These are phyloP conservation scores for Crucibulum laeve DNA, from an alignment of 768 basidiomycete genomes.

Conservation along the genomic window DNA sequence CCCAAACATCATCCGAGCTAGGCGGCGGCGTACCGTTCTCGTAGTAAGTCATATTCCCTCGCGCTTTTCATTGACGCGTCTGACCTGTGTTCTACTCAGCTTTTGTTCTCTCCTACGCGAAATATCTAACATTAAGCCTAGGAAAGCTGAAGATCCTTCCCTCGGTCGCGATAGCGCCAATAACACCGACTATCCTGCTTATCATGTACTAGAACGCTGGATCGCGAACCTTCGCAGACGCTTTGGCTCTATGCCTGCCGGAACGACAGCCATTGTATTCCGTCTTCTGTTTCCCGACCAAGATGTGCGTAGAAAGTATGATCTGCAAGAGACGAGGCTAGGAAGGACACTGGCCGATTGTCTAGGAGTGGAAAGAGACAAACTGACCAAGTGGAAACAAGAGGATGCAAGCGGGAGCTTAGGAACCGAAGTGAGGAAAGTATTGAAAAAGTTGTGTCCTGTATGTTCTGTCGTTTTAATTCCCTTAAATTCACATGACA, in stretches of 20 bases:
- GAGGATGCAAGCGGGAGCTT: conserved; percentile 58
- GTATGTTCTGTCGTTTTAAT: conserved; percentile 22
- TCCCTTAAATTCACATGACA: background rate
- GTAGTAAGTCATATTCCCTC: conserved; percentile 14
- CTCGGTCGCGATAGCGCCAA: conserved; percentile 7
- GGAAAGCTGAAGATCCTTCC: conserved; percentile 13
- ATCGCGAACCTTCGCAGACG: conserved; percentile 30
- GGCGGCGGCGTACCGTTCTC: conserved; percentile 19
- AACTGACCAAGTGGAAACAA: conserved; percentile 33
- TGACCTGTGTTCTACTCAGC: conserved; percentile 20
- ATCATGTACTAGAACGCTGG: conserved; percentile 42
- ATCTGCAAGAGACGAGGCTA: conserved; percentile 65
- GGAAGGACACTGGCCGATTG: conserved; percentile 45
- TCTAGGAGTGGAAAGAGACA: conserved; percentile 30
- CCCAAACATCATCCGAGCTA: background rate
- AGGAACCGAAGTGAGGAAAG: conserved; percentile 56
- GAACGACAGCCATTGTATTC: conserved; percentile 59
- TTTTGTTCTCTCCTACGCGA: conserved; percentile 47
- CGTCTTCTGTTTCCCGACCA: conserved; percentile 84
- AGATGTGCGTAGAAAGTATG: conserved; percentile 65
- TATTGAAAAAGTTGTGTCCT: conserved; percentile 34
- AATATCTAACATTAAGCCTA: conserved; percentile 32
- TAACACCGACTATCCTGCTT: conserved; percentile 28
- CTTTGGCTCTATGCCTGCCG: conserved; percentile 44
- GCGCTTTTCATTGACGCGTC: conserved; percentile 2